Base-by-base conservation (phyloP, 1,139 yeast species). In the Debaryomycetaceae sp. region DNA sequence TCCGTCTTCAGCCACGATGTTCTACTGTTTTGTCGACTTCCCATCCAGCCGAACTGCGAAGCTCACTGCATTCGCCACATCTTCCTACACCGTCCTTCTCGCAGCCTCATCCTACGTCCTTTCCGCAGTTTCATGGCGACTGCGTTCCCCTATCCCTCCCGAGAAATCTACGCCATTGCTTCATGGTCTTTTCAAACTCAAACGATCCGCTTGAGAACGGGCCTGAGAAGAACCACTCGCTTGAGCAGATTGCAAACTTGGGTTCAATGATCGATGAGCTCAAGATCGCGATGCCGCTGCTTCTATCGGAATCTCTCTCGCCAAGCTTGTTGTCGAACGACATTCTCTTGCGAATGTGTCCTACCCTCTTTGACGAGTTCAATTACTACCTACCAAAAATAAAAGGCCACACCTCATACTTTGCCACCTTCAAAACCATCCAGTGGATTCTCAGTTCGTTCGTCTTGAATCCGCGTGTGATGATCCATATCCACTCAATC, bases 271-370 rank as follows among this genome's bases (percentile, higher is more conserved):
- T 77, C 10, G 73, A 73, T 22, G 55, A 59, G 33, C 55, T 83
- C 25, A 62, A 63, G 36, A 37, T 41, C 3, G 53, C 64, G n/a
- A 62, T 79, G 2, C 94, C 94, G 0, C 50, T 60, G 25, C 46
- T 82, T 28, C 55, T 81, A 12, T 59, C 58, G 16, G 50, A 51
- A 25, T 55, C 73, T 5, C 49, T 79, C 7, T 77, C 83, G 2
- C 57, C 62, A 26, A 49, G 55, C 3, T 41, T 65, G 7, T 43
- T 82, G 8, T 65, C 77, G 24, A 55, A 58, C 3, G 59, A 72
- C 23, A 62, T 83, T 6, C 51, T 62, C n/a, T 58, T 83, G 16
- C 55, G 81, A 22, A 53, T 83, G 4, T 62, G 79, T 32, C 94
- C 93, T 0, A 65, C 69, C 3, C 68, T 76, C 33, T 55, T 61